phyloP scores from a whole-genome alignment of 192 early-diverging fungal species.

The Backusella liffmaniae region DNA sequence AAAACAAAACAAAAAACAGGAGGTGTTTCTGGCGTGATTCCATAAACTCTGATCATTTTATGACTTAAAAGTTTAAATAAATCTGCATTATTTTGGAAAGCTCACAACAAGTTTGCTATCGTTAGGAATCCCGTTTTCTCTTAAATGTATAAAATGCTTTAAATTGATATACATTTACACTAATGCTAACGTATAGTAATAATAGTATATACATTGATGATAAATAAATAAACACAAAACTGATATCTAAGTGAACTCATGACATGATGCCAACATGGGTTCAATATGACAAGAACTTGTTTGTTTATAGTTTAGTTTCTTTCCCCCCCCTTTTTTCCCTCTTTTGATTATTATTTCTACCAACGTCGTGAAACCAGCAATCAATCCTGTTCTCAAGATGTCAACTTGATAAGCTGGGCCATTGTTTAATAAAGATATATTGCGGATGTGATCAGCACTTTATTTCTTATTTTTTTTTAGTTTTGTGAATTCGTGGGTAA shows the following conservation, averaged over 20 bases:
- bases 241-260: background rate
- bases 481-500: background rate
- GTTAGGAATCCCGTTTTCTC: background rate
- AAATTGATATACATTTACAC: background rate
- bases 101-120: background rate
- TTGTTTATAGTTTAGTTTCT: background rate
- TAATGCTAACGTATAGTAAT: background rate
- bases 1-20: background rate
- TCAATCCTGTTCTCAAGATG: background rate
- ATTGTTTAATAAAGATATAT: background rate
- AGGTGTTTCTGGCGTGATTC: background rate
- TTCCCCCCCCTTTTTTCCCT: background rate
- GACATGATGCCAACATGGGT: background rate
- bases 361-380: background rate
- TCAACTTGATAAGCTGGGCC: background rate
- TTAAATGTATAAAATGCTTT: background rate
- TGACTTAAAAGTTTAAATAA: slow-evolving; percentile 8
- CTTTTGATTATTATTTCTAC: background rate
- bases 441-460: background rate
- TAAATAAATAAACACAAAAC: background rate
- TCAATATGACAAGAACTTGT: background rate
- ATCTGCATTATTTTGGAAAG: background rate
- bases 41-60: background rate
- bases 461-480: background rate
- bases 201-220: too few species aligned